Conservation (phyloP, 1,284 basidiomycete genomes). For the Boletus austroedulis region DNA sequence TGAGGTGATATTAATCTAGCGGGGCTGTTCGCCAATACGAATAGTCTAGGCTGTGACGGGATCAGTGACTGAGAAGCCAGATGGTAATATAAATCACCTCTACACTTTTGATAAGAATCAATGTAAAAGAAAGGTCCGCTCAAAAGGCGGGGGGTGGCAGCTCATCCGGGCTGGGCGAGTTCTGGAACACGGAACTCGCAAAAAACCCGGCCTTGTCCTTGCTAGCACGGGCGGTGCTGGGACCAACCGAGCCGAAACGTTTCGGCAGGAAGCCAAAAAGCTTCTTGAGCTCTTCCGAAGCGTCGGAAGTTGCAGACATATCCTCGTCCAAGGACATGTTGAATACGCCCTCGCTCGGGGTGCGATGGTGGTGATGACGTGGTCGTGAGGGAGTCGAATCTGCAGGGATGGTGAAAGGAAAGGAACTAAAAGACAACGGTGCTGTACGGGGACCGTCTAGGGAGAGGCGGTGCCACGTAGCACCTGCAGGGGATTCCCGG, state of each 20-base stretch:
- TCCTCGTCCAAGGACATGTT: conserved; percentile 69
- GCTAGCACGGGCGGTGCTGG: conserved; percentile 23
- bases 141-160: conserved; percentile 63
- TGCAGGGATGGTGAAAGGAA: conserved; percentile 38
- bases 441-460: conserved; percentile 51
- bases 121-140: conserved; percentile 30
- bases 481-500: conserved; percentile 26
- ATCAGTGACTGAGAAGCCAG: not conserved
- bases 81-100: conserved; percentile 34
- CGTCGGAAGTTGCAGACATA: conserved; percentile 42
- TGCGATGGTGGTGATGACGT: conserved; percentile 47
- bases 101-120: conserved; percentile 39
- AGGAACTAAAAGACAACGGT: conserved; percentile 41
- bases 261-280: conserved; percentile 35
- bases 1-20: conserved; percentile 38
- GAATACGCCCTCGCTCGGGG: conserved; percentile 67
- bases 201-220: conserved; percentile 51
- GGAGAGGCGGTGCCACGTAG: conserved; percentile 35
- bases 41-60: conserved; percentile 26
- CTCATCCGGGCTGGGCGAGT: conserved; percentile 75
- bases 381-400: conserved; percentile 36
- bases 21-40: conserved; percentile 30
- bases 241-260: conserved; percentile 33
- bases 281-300: conserved; percentile 41
- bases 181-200: conserved; percentile 76